phyloP scores from a whole-genome alignment of 192 early-diverging fungal species.

The Radiomyces spectabilis region DNA sequence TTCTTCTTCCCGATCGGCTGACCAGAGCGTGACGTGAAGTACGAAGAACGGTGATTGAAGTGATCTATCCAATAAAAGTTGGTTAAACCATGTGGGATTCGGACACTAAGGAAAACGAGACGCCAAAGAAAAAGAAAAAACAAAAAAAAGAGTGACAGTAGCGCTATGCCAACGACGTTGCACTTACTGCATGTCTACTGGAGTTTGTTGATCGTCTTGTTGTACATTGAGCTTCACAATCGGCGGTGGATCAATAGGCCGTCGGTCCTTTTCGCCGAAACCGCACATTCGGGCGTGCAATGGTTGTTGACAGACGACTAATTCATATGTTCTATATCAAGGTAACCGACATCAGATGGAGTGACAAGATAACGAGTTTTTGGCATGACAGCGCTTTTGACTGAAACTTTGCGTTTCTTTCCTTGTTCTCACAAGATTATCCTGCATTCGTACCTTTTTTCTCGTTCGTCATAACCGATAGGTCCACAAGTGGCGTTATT shows the following conservation, averaged over 20 bases:
- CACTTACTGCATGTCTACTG: constrained; percentile 41
- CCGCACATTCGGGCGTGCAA: constrained; percentile 74
- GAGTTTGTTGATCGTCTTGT: constrained; percentile 43
- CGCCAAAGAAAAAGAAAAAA: neutral
- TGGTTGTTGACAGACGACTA: constrained; percentile 68
- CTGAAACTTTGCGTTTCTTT: neutral
- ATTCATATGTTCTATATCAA: constrained; percentile 46
- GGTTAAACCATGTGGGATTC: constrained; percentile 2
- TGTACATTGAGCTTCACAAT: constrained; percentile 61
- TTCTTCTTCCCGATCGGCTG: constrained; percentile 44
- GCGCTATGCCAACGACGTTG: constrained; percentile 6
- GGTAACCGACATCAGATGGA: neutral
- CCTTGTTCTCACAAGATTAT: neutral
- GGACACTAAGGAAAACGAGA: no score
- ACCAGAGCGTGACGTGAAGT: constrained; percentile 55
- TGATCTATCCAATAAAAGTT: constrained; percentile 14
- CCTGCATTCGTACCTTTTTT: constrained; percentile 4
- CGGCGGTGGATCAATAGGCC: constrained; percentile 72
- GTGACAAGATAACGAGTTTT: neutral
- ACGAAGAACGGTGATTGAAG: constrained; percentile 53
- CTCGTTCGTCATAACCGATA: constrained; percentile 14
- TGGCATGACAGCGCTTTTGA: neutral
- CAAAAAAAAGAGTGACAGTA: constrained; percentile 1
- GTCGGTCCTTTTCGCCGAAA: constrained; percentile 74
- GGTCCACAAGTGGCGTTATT: no score